Percentiles rank a stretch among this genome's conserved stretches.
phyloP scores from a whole-genome alignment of 1,139 yeast species.

The Hyphopichia fennica region DNA sequence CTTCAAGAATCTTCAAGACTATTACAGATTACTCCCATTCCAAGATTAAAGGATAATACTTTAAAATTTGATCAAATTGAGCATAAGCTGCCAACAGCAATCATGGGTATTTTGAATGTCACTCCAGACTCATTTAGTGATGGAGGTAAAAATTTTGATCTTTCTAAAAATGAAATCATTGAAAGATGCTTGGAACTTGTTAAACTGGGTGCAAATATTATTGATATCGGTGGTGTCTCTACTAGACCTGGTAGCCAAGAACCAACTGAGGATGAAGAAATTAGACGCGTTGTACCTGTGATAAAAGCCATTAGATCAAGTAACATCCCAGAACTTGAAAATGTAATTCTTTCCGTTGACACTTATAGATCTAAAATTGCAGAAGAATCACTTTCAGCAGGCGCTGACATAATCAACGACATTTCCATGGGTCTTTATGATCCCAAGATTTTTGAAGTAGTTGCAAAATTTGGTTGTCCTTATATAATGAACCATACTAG shows the following conservation, averaged over 20 bases:
- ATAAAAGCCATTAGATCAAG: conserved; percentile 57
- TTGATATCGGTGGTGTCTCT: conserved; percentile 93
- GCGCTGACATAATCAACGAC: conserved; percentile 92
- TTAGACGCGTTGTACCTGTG: conserved; percentile 67
- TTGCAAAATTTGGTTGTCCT: conserved; percentile 71
- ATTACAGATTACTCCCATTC: conserved; percentile 46
- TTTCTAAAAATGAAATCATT: conserved; percentile 28
- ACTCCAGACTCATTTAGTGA: conserved; percentile 98
- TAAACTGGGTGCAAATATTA: conserved; percentile 59
- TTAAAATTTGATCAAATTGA: conserved; percentile 40
- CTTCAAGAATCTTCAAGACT: conserved; percentile 51
- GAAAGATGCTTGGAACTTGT: conserved; percentile 48
- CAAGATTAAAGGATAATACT: conserved; percentile 10
- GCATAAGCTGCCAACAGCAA: conserved; percentile 39
- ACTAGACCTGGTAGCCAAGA: conserved; percentile 80
- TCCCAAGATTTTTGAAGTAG: conserved; percentile 58
- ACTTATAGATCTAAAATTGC: conserved; percentile 84
- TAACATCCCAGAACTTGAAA: conserved; percentile 29
- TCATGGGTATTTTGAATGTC: conserved; percentile 86
- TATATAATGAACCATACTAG: conserved; percentile 83
- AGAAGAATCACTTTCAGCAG: conserved; percentile 60
- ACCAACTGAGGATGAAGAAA: conserved; percentile 59
- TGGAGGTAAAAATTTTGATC: conserved; percentile 55
- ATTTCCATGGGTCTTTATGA: conserved; percentile 82
- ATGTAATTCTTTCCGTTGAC: conserved; percentile 70